Base-by-base conservation (phyloP, 495 filamentous ascomycete species). In the Viridothelium virens region DNA sequence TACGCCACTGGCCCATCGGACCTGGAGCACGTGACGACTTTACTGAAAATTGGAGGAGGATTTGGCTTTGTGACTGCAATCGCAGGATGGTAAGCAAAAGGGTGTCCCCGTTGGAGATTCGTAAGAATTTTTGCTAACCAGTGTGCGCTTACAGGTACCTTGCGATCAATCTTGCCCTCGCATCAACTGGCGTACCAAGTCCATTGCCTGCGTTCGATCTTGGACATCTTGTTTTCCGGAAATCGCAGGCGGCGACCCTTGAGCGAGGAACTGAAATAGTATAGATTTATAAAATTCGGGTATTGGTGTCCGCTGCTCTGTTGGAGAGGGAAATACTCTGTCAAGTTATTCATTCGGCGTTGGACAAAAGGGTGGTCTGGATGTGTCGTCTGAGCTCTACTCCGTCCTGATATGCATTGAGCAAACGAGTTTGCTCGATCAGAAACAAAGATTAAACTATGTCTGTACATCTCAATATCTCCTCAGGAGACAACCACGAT, bases 21-120 rank as follows among this genome's bases (percentile, higher is more conserved):
- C 36, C 37, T 66, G 41, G 68, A 63, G 36, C 62, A 70, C 53
- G 62, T 68, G 2, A 18, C 36, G 1, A 62, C 38, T n/a, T 39
- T 72, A 41, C 33, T 72, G 25, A 70, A 65, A 38, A 61, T 70
- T 50, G 70, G 59, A 1, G 70, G 70, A 7, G 69, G 70, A 37
- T 72, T 72, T 47, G 70, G 69, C 6, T 65, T 72, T 39, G 46
- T 72, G 16, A 65, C 63, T 0, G 46, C 68, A 14, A n/a, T 72
- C 2, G 66, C 44, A 34, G 70, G 70, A 39, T 72, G 70, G 70
- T 70, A 34, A 50, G 41, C n/a, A 25, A 47, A 38, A 46, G 37
- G 14, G 14, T 18, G 10, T 33, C 38, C 3, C 33, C 14, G 4
- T 31, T 63, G 6, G 3, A 63, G 1, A 31, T 14, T 12, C 12